Percentiles rank a stretch among this genome's conserved stretches.
These are phyloP conservation scores for Whalleya microplaca DNA, from an alignment of 2,329 filamentous ascomycete species.

Conservation along the genomic window DNA sequence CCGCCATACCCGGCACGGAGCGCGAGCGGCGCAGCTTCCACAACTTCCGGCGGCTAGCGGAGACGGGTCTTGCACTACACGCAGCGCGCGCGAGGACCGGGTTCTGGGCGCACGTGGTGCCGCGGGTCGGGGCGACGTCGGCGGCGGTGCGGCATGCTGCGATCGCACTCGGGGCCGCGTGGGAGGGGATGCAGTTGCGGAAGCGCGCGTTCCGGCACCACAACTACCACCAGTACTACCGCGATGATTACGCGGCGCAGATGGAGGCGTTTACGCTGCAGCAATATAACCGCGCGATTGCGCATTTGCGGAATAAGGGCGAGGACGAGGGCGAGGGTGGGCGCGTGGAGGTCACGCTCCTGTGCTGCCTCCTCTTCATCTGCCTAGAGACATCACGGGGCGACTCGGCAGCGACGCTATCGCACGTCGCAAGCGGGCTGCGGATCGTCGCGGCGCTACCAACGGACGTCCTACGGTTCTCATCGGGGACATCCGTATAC, in stretches of 20 bases:
- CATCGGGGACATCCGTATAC: not conserved
- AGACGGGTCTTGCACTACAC: conserved; percentile 35
- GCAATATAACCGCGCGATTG: conserved; percentile 44
- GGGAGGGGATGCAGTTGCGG: conserved; percentile 27
- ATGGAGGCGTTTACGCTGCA: conserved; percentile 43
- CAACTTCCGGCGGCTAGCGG: conserved; percentile 38
- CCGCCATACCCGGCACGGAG: conserved; percentile 42
- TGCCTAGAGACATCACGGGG: conserved; percentile 37
- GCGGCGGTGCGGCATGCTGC: conserved; percentile 39
- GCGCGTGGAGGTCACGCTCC: conserved; percentile 36
- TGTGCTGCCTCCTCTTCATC: conserved; percentile 40
- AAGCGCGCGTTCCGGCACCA: conserved; percentile 1
- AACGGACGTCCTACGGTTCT: conserved; percentile 13
- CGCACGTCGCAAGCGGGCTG: conserved; percentile 37
- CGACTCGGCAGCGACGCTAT: conserved; percentile 31
- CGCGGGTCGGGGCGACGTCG: conserved; percentile 35
- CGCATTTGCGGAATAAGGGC: conserved; percentile 35
- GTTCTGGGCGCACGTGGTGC: conserved; percentile 39
- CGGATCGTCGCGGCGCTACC: conserved; percentile 37
- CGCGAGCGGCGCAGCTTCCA: conserved; percentile 42
- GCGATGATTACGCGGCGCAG: conserved; percentile 22
- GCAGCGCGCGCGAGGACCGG: conserved; percentile 31
- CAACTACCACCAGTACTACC: not conserved
- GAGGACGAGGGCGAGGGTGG: conserved; percentile 25
- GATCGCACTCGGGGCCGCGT: conserved; percentile 40